Base-by-base conservation (phyloP, 805 yeast genomes). In the Zygoascus bituminiphila region DNA sequence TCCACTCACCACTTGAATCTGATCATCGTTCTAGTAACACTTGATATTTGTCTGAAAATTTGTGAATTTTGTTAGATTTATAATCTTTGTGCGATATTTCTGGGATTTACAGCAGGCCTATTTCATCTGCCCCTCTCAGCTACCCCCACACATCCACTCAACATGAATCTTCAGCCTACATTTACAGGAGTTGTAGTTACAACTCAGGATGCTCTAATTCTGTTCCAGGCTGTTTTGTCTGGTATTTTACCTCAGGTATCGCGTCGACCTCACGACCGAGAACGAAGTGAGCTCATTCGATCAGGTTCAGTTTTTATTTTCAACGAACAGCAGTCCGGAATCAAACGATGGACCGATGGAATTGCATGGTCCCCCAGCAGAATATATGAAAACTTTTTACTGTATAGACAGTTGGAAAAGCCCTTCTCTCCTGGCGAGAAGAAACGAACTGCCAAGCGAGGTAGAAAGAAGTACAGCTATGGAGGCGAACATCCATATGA, bases 321-420 rank as follows among this genome's bases (percentile, higher is more conserved):
- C 60, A 77, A 83, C 43, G 96, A 89, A 64, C 87, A 84, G 55
- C 70, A 76, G 10, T 80, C 89, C 0, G 88, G 91, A 2, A 88
- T 89, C 51, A 85, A 84, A 62, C 73, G 98, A 51, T 89, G 98
- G 98, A 89, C 98, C 1, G 98, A 89, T 60, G 96, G 96, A n/a
- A 77, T 86, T 12, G 72, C 89, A 12, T 89, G 98, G 98, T 80
- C 89, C 2, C 96, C 97, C 0, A 83, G 94, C 1, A 72, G 97
- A 44, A 88, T 89, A 36, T 72, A 88, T 23, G 95, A 95, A 5
- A 73, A 93, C 50, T 89, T 89, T 57, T 69, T 89, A 29, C 81
- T 89, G 9, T 89, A 89, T 64, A 76, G 95, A 23, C 94, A 88
- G 61, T 62, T 78, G 31, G 77, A 76, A 52, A 67, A 69, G 53